Evolutionary conservation across 1,139 yeast species (phyloP).

Genomic region (Hyphopichia khmerensis): DNA sequence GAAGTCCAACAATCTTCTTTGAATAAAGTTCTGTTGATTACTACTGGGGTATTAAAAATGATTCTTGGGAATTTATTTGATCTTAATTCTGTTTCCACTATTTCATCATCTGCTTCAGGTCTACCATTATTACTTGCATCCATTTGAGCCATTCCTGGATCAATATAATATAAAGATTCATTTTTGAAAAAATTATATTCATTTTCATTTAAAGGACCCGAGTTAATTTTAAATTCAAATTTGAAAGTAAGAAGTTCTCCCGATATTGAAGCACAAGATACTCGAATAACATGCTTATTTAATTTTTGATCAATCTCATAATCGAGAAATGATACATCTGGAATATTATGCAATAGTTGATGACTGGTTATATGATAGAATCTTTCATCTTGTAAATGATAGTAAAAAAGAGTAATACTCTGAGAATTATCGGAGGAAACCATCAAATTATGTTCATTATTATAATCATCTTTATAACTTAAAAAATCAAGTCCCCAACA

Average conservation of each 20-base stretch:
- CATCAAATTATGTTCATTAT: slow-evolving; percentile 34
- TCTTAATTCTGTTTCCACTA: slow-evolving; percentile 4
- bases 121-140: background rate
- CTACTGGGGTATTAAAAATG: slow-evolving; percentile 22
- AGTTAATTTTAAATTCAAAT: slow-evolving; percentile 23
- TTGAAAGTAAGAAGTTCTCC: slow-evolving; percentile 47
- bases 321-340: slow-evolving; percentile 48
- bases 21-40: slow-evolving; percentile 29
- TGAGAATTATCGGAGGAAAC: slow-evolving; percentile 61
- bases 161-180: slow-evolving; percentile 23
- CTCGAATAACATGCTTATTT: slow-evolving; percentile 18
- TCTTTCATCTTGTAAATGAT: slow-evolving; percentile 22
- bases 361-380: slow-evolving; percentile 40
- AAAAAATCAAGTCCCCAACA: slow-evolving; percentile 65
- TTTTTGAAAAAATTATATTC: slow-evolving; percentile 15
- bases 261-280: slow-evolving; percentile 47
- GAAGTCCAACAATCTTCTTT: slow-evolving; percentile 60
- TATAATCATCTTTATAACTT: slow-evolving; percentile 19
- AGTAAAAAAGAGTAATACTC: slow-evolving; percentile 41
- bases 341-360: slow-evolving; percentile 56
- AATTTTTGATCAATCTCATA: slow-evolving; percentile 13
- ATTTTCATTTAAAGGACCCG: slow-evolving; percentile 28
- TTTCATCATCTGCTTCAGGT: background rate
- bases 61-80: slow-evolving; percentile 21
- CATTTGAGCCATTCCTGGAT: slow-evolving; percentile 26